Conservation (phyloP, 495 filamentous ascomycete species). For the Aspergillus bertholletiae region DNA sequence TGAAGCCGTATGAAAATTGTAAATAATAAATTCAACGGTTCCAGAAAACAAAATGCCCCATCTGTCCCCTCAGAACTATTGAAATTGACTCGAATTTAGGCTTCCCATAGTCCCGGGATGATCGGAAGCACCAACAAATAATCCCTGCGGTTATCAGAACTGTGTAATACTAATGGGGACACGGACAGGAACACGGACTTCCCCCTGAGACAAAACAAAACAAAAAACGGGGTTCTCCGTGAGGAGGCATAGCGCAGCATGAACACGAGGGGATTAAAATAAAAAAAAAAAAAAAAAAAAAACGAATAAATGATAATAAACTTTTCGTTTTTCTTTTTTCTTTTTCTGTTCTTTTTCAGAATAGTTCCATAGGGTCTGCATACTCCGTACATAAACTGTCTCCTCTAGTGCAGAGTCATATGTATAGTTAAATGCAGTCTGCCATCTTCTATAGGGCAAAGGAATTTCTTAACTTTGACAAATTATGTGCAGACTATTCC, state of each 20-base stretch:
- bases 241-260: too few species aligned
- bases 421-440: background rate
- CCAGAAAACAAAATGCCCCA: background rate
- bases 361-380: background rate
- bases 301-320: too few species aligned
- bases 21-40: background rate
- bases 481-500: too few species aligned
- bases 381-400: too few species aligned
- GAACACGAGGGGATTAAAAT: slow-evolving; percentile 15
- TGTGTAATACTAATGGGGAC: too few species aligned
- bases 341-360: too few species aligned
- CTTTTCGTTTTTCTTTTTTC: too few species aligned
- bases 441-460: background rate
- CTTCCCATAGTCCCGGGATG: background rate
- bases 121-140: slow-evolving; percentile 1
- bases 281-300: background rate
- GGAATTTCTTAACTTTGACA: too few species aligned
- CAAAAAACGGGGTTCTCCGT: too few species aligned
- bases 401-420: too few species aligned
- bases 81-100: background rate
- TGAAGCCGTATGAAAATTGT: background rate
- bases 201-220: too few species aligned
- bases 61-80: background rate
- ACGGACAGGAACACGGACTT: too few species aligned
- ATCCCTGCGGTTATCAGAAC: background rate